These are phyloP conservation scores for Rhodomyrtus tomentosa DNA, from an alignment of 345 rosid genomes.

Conservation along the genomic window DNA sequence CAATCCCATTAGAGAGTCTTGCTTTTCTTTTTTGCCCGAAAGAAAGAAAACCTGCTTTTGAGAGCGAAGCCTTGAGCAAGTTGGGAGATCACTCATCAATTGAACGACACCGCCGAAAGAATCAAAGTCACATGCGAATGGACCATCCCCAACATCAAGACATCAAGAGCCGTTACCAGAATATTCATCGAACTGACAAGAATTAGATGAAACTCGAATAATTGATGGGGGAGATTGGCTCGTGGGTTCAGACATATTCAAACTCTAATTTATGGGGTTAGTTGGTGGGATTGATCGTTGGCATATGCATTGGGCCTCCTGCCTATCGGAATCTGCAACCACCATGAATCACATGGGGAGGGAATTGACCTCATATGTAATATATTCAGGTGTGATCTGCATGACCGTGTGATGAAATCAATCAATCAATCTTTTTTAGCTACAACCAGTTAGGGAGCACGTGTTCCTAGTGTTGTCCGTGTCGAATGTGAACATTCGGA, in stretches of 20 bases:
- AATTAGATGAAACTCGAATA: neutral
- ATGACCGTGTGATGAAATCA: neutral
- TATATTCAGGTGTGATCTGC: neutral
- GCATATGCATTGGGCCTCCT: neutral
- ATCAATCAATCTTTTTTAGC: neutral
- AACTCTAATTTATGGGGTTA: neutral
- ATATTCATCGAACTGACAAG: neutral
- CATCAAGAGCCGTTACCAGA: neutral
- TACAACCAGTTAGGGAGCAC: neutral
- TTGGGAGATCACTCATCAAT: neutral
- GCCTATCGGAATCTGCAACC: neutral
- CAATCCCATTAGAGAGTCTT: neutral
- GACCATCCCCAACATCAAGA: neutral
- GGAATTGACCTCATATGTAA: neutral
- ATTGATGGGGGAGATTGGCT: neutral
- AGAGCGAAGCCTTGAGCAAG: neutral
- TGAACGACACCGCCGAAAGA: neutral
- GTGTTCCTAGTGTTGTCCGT: neutral
- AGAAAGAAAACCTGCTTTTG: neutral
- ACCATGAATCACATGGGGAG: neutral
- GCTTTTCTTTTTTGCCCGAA: neutral
- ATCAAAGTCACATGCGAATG: neutral
- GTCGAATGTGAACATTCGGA: neutral
- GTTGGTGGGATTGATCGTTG: neutral
- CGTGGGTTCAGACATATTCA: neutral